Base-by-base conservation (phyloP, 2,329 filamentous ascomycete genomes). In the Diaporthe ilicicola region DNA sequence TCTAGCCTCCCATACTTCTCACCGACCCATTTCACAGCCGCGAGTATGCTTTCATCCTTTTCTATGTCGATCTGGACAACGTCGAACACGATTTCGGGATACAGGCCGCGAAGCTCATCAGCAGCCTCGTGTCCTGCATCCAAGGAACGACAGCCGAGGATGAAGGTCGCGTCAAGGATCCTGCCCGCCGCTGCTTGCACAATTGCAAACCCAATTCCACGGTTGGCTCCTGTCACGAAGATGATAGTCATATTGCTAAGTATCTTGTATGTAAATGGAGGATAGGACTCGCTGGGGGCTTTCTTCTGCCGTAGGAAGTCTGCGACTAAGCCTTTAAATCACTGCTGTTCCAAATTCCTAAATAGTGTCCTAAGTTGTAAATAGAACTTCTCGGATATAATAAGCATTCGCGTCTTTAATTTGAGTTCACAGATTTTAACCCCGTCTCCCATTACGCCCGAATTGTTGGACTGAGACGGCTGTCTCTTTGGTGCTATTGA, bases 221-320 rank as follows among this genome's bases (percentile, higher is more conserved):
- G 75, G 71, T 79, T 81, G 19, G 76, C 76, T 22, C 81, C 80
- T 5, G 81, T 82, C 67, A 81, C 78, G 48, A 81, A 46, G 12
- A 71, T 71, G 6, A 56, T 68, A 39, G 62, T 69, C 64, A 65
- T 71, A 29, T 37, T 62, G 24, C 17, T 24, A 42, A 39, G 27
- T 51, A 12, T 54, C 2, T 17, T 32, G 10, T 7, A 53, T 42
- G 44, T 17, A 64, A 7, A 4, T 48, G 2, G 10, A 64, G n/a
- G 37, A 10, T 1, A 10, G 2, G 19, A 29, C 29, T 29, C n/a
- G 12, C 29, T 9, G 13, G 12, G 29, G 17, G 59, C 1, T 6
- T n/a, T 24, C 12, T 48, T 2, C n/a, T 8, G n/a, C 13, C 17
- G 15, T 24, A 50, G 42, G 42, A 48, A 4, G 10, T 6, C 4